Conservation (phyloP, 2,329 filamentous ascomycete species). For the Pseudogymnoascus sp. region DNA sequence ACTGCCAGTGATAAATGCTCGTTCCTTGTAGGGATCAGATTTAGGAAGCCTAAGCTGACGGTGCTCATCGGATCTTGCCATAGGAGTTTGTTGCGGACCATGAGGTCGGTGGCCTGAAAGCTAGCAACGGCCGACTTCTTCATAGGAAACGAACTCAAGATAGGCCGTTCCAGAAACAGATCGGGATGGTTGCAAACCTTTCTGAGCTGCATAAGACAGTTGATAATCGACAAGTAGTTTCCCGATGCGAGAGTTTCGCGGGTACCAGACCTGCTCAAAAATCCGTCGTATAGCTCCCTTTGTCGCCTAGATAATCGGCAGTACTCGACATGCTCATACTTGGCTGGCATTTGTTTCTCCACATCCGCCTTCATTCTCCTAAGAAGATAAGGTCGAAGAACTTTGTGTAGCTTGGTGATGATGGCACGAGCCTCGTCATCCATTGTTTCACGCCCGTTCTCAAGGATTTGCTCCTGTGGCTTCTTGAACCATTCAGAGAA, state of each 20-base stretch:
- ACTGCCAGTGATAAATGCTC: conserved; percentile 54
- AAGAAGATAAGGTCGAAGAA: conserved; percentile 84
- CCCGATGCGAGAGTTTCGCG: conserved; percentile 82
- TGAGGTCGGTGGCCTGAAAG: conserved; percentile 64
- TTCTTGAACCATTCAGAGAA: conserved; percentile 96
- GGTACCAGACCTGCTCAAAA: conserved; percentile 84
- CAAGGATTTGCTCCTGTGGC: conserved; percentile 90
- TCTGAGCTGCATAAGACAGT: conserved; percentile 92
- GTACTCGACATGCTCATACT: conserved; percentile 95
- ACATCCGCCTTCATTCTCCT: conserved; percentile 91
- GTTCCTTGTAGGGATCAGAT: conserved; percentile 65
- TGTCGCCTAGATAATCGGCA: conserved; percentile 93
- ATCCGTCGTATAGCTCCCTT: conserved; percentile 91
- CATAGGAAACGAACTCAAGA: conserved; percentile 96
- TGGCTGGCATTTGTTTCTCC: conserved; percentile 97
- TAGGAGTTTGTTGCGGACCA: conserved; percentile 62
- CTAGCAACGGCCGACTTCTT: conserved; percentile 66
- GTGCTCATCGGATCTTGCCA: conserved; percentile 52
- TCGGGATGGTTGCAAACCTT: conserved; percentile 99
- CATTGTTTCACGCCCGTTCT: conserved; percentile 88
- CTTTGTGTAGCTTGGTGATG: conserved; percentile 88
- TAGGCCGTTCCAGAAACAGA: conserved; percentile 89
- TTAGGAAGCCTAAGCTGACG: conserved; percentile 70
- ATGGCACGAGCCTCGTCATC: conserved; percentile 89
- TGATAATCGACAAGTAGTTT: conserved; percentile 97